Base-by-base conservation (phyloP, 2,329 filamentous ascomycete genomes). In the Colletotrichum caudatum region DNA sequence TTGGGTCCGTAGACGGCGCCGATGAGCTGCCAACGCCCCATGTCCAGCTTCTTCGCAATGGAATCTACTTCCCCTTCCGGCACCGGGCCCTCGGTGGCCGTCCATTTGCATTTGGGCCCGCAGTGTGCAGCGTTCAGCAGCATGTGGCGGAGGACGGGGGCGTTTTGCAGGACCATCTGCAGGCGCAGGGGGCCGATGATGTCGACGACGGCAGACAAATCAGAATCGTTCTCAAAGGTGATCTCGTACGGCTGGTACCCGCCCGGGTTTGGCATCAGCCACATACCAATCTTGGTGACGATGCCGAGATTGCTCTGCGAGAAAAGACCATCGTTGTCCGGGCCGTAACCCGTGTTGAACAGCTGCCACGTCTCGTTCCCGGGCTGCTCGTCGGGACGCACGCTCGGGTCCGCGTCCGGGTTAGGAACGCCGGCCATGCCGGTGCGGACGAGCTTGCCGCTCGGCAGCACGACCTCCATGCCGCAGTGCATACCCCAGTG, bases 261-360 rank as follows among this genome's bases (percentile, higher is more conserved):
- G 12, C 82, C 84, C 0, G 85, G 85, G 57, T 86, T 86, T 1
- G 84, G 83, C 86, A 88, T 88, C 44, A 89, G 79, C 78, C 77
- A 77, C 74, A 88, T 82, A 0, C 86, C 86, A 80, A 88, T 86
- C 77, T 87, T 87, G 4, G 84, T 85, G 2, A 87, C 85, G 33
- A 88, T 83, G 14, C 85, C 85, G 12, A 85, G 82, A 62, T 86
- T 87, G 1, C 82, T 84, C 73, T 87, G 85, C 0, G 83, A 81
- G 74, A 87, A 88, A 1, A 87, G 81, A 2, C 83, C 83, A 33
- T 81, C 80, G 20, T 77, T 76, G 39, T 76, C 76, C 1, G 82
- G 82, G 1, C 82, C 82, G 69, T 82, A 84, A 0, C 83, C 82
- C 53, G 80, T 81, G 5, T 81, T 79, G 71, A 84, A 85, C 1